Evolutionary conservation across 257 asterid genomes (phyloP).

Genomic region (Linderniella brevidens): DNA sequence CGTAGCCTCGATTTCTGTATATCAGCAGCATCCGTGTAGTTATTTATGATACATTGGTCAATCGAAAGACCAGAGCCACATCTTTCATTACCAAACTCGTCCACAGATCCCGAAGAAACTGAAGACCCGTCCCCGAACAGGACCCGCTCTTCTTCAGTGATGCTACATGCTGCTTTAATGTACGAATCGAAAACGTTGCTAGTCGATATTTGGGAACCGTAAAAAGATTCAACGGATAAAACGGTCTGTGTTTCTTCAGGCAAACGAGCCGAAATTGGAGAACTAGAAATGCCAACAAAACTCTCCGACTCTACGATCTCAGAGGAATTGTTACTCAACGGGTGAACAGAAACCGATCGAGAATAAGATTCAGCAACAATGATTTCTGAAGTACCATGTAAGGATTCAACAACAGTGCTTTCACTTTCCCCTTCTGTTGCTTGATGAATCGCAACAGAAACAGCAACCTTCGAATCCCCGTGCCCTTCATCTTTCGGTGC

Average conservation of each 20-base stretch:
- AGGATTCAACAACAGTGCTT: conserved; percentile 11
- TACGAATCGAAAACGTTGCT: conserved; percentile 8
- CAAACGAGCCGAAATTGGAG: conserved; percentile 12
- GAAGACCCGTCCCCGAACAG: conserved; percentile 44
- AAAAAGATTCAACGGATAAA: conserved; percentile 3
- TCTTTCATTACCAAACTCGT: conserved; percentile 12
- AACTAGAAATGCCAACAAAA: conserved; percentile 14
- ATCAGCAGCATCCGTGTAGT: conserved; percentile 14
- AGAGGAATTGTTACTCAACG: not conserved
- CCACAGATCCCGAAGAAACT: no score
- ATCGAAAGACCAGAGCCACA: conserved; percentile 13
- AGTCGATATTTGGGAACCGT: conserved; percentile 13
- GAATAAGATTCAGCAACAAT: conserved; percentile 18
- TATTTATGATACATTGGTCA: conserved; percentile 22
- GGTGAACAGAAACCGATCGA: conserved; percentile 11
- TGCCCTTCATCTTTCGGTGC: conserved; percentile 11
- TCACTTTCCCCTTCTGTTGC: conserved; percentile 9
- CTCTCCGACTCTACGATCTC: not conserved
- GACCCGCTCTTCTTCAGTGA: conserved; percentile 38
- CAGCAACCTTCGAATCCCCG: conserved; percentile 5
- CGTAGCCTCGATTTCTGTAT: conserved; percentile 19
- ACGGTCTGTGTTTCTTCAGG: conserved; percentile 8
- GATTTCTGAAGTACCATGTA: conserved; percentile 15
- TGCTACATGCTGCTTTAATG: conserved; percentile 19
- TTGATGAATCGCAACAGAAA: no score